Conservation (phyloP, 2,329 filamentous ascomycete genomes). For the Alternaria sp. region DNA sequence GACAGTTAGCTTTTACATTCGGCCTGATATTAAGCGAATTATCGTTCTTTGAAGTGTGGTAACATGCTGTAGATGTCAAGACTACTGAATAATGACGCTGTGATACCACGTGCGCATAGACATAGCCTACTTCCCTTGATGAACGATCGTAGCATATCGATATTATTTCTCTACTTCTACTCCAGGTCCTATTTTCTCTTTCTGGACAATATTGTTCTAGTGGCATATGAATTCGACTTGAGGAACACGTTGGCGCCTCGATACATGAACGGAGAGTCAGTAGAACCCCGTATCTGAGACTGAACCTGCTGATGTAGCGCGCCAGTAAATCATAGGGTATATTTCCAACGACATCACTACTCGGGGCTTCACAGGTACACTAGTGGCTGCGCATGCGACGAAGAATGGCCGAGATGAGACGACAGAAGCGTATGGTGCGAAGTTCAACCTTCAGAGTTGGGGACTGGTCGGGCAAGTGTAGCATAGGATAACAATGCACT, state of each 20-base stretch:
- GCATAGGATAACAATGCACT: neutral
- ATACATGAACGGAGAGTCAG: no score
- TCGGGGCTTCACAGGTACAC: conserved; percentile 50
- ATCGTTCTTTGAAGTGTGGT: conserved; percentile 44
- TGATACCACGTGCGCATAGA: conserved; percentile 59
- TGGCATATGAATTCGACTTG: conserved; percentile 51
- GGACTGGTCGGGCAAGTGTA: conserved; percentile 25
- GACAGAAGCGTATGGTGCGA: conserved; percentile 55
- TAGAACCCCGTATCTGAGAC: conserved; percentile 50
- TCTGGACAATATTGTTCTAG: conserved; percentile 44
- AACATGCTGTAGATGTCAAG: conserved; percentile 27
- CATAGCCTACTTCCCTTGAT: conserved; percentile 29
- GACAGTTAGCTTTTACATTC: no score
- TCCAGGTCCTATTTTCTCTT: conserved; percentile 52
- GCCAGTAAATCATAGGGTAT: conserved; percentile 25
- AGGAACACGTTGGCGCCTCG: conserved; percentile 43
- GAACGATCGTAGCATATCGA: conserved; percentile 14
- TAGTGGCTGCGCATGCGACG: conserved; percentile 61
- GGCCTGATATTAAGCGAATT: conserved; percentile 14
- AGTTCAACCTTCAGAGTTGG: conserved; percentile 50
- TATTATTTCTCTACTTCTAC: conserved; percentile 55
- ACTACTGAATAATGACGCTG: neutral
- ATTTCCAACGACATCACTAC: conserved; percentile 36
- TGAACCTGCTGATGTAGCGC: conserved; percentile 19
- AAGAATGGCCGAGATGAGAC: conserved; percentile 56